A percentile compares a stretch with the other conserved stretches of the same genome.
Evolutionary conservation across 331 rosid genomes (phyloP).

Genomic region (Pyrus hybrid): DNA sequence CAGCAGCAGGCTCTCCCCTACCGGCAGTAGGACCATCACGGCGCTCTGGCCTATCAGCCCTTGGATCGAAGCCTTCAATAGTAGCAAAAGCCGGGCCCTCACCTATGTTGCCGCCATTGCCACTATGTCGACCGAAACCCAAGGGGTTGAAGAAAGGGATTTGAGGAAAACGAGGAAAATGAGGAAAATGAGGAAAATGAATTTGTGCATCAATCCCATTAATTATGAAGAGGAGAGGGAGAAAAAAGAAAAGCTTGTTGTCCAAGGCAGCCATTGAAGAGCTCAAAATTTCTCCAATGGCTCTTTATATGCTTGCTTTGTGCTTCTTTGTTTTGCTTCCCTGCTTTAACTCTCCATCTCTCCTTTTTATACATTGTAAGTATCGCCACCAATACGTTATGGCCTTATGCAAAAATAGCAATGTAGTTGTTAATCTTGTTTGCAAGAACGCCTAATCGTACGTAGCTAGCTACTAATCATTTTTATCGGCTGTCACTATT

Average conservation of each 20-base stretch:
- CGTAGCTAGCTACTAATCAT: background rate
- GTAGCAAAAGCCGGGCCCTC: background rate
- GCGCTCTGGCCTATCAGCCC: background rate
- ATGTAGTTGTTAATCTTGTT: background rate
- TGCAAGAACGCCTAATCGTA: background rate
- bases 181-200: background rate
- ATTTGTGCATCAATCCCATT: background rate
- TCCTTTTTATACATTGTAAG: constrained; percentile 5
- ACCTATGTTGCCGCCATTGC: background rate
- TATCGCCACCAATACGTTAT: background rate
- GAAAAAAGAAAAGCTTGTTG: constrained; percentile 13
- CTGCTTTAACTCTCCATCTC: constrained; percentile 19
- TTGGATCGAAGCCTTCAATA: background rate
- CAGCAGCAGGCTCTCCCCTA: background rate
- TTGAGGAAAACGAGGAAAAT: background rate
- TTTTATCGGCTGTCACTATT: background rate
- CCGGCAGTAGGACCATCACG: background rate
- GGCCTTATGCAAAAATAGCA: constrained; percentile 8
- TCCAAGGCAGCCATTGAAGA: constrained; percentile 34
- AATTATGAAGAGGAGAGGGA: constrained; percentile 24
- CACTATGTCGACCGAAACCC: background rate
- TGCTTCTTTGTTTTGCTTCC: background rate
- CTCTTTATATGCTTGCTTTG: background rate
- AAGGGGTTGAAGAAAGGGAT: background rate
- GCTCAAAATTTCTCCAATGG: constrained; percentile 14